Evolutionary conservation across 2,329 filamentous ascomycete species (phyloP).

Genomic region (Aspergillus calidoustus): DNA sequence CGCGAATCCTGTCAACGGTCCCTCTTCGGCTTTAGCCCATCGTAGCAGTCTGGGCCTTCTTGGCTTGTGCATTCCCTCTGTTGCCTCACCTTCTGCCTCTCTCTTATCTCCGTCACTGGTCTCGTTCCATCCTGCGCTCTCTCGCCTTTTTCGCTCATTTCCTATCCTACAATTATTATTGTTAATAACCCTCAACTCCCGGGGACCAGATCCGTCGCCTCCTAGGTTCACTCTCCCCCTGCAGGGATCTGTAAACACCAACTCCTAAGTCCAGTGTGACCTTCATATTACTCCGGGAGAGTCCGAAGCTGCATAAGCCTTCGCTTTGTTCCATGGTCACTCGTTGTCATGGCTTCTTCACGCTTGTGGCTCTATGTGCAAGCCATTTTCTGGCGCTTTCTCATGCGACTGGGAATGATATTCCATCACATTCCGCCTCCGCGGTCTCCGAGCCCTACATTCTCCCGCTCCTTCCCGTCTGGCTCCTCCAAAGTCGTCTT

Average conservation of each 20-base stretch:
- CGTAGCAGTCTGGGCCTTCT: conserved; percentile 9
- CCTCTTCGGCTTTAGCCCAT: neutral
- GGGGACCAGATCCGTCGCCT: neutral
- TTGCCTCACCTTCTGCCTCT: neutral
- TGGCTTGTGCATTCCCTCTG: conserved; percentile 4
- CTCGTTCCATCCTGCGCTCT: neutral
- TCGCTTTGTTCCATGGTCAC: neutral
- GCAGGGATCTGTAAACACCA: neutral
- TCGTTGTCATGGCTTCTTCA: conserved; percentile 37
- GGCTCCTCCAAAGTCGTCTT: conserved; percentile 56
- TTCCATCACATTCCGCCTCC: conserved; percentile 67
- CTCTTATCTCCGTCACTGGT: conserved; percentile 1
- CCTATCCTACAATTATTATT: neutral
- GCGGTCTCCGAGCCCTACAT: conserved; percentile 63
- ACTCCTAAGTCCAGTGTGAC: neutral
- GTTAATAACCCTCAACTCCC: neutral
- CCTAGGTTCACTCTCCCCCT: neutral
- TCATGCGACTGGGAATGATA: conserved; percentile 72
- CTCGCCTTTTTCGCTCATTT: neutral
- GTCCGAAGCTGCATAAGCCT: neutral
- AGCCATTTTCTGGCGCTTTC: conserved; percentile 67
- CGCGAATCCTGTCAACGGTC: neutral
- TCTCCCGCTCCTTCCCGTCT: conserved; percentile 61
- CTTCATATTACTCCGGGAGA: neutral
- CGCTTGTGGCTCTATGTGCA: conserved; percentile 67